Evolutionary conservation across 2,329 filamentous ascomycete species (phyloP).

Genomic region (Cordyceps fumosorosea): DNA sequence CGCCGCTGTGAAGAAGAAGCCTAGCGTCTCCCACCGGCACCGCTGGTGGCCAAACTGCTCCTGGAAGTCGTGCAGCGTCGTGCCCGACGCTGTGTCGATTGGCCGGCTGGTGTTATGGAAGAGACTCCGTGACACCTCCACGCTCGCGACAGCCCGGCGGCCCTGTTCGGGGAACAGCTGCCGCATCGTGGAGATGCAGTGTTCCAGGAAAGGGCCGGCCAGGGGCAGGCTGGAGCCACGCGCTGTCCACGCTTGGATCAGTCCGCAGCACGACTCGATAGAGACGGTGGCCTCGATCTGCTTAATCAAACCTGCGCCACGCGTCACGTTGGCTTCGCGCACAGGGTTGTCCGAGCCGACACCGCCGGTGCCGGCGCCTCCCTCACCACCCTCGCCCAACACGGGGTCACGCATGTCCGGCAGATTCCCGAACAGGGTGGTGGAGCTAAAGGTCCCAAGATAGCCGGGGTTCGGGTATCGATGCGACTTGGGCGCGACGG

Average conservation of each 20-base stretch:
- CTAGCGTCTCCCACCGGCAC: constrained; percentile 21
- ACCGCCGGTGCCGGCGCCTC: background rate
- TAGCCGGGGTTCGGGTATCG: constrained; percentile 12
- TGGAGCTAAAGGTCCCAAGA: constrained; percentile 15
- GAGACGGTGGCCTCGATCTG: constrained; percentile 11
- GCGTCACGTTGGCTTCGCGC: constrained; percentile 6
- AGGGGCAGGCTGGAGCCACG: constrained; percentile 11
- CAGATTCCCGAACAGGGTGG: constrained; percentile 13
- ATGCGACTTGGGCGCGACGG: constrained; percentile 5
- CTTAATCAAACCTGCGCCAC: constrained; percentile 8
- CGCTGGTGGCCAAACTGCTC: constrained; percentile 16
- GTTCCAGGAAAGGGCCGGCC: constrained; percentile 12
- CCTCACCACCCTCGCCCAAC: background rate
- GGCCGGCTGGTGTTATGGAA: constrained; percentile 16
- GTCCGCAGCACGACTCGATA: constrained; percentile 7
- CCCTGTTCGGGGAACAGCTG: constrained; percentile 9
- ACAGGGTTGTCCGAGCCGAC: constrained; percentile 4
- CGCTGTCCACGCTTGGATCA: constrained; percentile 11
- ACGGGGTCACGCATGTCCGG: constrained; percentile 5
- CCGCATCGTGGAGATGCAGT: constrained; percentile 7
- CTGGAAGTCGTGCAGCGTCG: constrained; percentile 12
- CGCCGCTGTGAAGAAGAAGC: constrained; percentile 20
- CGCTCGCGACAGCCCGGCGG: background rate
- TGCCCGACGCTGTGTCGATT: constrained; percentile 2
- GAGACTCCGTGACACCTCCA: constrained; percentile 7